Percentiles rank a stretch among this genome's conserved stretches.
phyloP scores from a whole-genome alignment of 2,329 filamentous ascomycete species.

The Colletotrichum tropicale region DNA sequence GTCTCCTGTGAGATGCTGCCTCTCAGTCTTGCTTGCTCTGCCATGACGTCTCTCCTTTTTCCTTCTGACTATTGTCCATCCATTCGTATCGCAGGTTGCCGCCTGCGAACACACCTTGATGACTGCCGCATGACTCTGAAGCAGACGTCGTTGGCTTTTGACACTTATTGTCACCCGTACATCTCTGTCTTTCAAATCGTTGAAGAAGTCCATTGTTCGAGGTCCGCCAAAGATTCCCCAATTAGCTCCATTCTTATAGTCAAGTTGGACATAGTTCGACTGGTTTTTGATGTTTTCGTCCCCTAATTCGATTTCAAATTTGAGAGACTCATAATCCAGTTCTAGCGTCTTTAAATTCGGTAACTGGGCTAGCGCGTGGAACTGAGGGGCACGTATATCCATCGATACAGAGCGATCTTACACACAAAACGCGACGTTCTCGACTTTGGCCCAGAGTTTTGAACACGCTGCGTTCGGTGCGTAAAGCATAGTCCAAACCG shows the following conservation, averaged over 20 bases:
- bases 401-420: neutral
- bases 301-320: neutral
- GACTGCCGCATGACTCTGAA: neutral
- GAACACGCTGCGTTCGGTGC: neutral
- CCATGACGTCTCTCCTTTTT: neutral
- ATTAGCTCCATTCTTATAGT: neutral
- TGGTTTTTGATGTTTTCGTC: neutral
- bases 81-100: neutral
- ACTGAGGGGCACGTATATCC: neutral
- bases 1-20: neutral
- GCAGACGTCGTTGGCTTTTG: neutral
- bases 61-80: neutral
- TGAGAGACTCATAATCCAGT: neutral
- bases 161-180: neutral
- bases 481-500: neutral
- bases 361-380: neutral
- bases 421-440: neutral
- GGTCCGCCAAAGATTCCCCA: neutral
- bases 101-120: neutral
- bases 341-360: neutral
- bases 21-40: neutral
- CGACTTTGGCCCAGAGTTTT: neutral
- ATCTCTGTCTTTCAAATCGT: neutral
- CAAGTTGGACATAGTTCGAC: neutral
- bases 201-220: neutral